phyloP scores from a whole-genome alignment of 2,329 filamentous ascomycete genomes.

The Botrytis elliptica region DNA sequence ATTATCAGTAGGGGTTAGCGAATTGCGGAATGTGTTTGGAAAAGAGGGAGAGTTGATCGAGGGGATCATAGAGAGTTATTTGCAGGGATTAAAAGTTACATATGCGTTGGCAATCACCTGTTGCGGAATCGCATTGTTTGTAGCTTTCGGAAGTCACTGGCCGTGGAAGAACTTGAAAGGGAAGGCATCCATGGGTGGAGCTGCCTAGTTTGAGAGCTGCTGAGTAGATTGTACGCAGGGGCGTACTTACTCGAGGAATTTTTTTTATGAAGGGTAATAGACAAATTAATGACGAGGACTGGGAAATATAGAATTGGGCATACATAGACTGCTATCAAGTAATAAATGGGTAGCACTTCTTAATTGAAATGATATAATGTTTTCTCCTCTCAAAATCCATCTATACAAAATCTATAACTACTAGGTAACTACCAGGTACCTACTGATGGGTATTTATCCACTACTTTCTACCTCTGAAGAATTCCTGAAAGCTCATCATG shows the following conservation, averaged over 20 bases:
- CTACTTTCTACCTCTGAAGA: background rate
- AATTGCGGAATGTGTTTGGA: conserved; percentile 52
- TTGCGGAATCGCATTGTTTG: conserved; percentile 43
- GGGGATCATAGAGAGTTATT: conserved; percentile 61
- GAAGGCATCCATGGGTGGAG: conserved; percentile 31
- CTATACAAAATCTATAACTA: background rate
- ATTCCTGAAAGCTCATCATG: background rate
- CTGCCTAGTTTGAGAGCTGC: background rate
- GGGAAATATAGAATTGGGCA: background rate
- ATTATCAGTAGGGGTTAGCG: conserved; percentile 51
- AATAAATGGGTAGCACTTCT: background rate
- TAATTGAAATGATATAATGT: background rate
- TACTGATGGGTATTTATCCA: background rate
- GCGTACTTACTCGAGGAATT: too few relatives aligned
- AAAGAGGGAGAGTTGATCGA: conserved; percentile 45
- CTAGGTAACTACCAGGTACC: too few relatives aligned
- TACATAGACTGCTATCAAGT: background rate
- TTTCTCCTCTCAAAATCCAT: background rate
- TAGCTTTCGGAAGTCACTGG: conserved; percentile 43
- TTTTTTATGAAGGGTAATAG: background rate
- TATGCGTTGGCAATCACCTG: conserved; percentile 57
- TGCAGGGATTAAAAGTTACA: conserved; percentile 60
- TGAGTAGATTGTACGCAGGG: background rate
- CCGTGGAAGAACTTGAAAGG: conserved; percentile 34
- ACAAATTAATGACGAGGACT: background rate